Base-by-base conservation (phyloP, 352 stramenopile species). In the Phytophthora melonis region DNA sequence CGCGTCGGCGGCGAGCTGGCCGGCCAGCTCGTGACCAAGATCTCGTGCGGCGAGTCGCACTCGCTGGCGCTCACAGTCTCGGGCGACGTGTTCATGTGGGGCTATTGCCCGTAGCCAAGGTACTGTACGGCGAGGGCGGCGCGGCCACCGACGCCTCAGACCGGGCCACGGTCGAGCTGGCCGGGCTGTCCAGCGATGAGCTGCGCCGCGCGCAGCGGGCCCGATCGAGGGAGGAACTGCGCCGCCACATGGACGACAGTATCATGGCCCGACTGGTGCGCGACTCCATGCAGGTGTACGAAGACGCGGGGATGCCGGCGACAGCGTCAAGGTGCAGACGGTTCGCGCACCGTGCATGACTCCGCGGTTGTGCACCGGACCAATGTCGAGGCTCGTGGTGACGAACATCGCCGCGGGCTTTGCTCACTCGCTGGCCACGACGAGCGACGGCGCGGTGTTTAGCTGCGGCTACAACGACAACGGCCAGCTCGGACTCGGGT, bases 381-480 rank as follows among this genome's bases (percentile, higher is more conserved):
- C 77, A 5, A 67, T 84, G 25, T 55, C 65, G 19, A 84, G 77
- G 58, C 76, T 93, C 8, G 58, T 80, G 5, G 75, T 81, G 43
- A 82, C 87, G 8, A 75, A 79, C 53, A 86, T 94, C 54, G 78
- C 86, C 0, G 88, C 88, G 0, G 88, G 88, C n/a, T 93, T 93
- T 57, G 88, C 87, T 0, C 88, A 95, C 64, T 94, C 86, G 16
- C 57, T 95, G 54, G 87, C 84, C 3, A 81, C 83, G 11, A 92
- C 75, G n/a, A 78, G 66, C 3, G 67, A 78, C 0, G 88, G 88
- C 1, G 53, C 73, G 1, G 84, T 89, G 7, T 93, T 90, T 50
- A 91, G 82, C 62, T 95, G 88, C 43, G 88, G 88, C 16, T 95
- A 95, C 87, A 95, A 95, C 58, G 88, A 95, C 69, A 93, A 91